Evolutionary conservation across 768 basidiomycete species (phyloP), one percentile per base, ranked within the genome.

Genomic region (Artomyces pyxidatus): DNA sequence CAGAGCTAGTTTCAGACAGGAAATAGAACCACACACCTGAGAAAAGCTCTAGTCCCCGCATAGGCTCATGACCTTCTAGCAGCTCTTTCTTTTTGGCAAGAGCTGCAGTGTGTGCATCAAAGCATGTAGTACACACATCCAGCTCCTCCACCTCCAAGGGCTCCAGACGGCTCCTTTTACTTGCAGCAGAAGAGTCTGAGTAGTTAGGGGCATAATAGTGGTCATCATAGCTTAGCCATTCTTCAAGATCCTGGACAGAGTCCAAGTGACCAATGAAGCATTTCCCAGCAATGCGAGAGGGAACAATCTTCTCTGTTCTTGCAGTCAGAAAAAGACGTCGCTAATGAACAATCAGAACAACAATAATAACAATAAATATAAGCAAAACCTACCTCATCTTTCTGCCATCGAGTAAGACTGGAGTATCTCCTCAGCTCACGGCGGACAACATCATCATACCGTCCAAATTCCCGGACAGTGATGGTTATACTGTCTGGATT

Each of bases 31-130:
- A 9, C 21, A 27, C 58, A 84, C 84, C 86, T 60, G 76, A 72
- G 56, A 87, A 88, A 5, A 88, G 65, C 58, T 88, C 86, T 48
- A 88, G 52, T 2, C 78, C 80, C 46, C 71, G 66, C 19, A 88
- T 63, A 19, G 73, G 74, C 7, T 67, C 70, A 37, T 76, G 66
- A 10, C 63, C 61, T 17, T 59, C 48, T 5, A 67, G 55, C 8
- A 76, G 65, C 4, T 56, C 37, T 6, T 64, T 50, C 12, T 59
- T 58, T 16, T 66, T 58, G 14, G 63, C 48, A 3, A 74, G 50
- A 21, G 48, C 51, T 3, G 59, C 55, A 27, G 59, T 57, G 14
- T 70, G 71, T 21, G 64, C 64, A 2, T 58, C 26, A 30, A 55
- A 56, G 52, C 83, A 84, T 11, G 37, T 47, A 6, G 54, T 35